Base-by-base conservation (phyloP, 1,139 yeast species). In the Candida sojae region DNA sequence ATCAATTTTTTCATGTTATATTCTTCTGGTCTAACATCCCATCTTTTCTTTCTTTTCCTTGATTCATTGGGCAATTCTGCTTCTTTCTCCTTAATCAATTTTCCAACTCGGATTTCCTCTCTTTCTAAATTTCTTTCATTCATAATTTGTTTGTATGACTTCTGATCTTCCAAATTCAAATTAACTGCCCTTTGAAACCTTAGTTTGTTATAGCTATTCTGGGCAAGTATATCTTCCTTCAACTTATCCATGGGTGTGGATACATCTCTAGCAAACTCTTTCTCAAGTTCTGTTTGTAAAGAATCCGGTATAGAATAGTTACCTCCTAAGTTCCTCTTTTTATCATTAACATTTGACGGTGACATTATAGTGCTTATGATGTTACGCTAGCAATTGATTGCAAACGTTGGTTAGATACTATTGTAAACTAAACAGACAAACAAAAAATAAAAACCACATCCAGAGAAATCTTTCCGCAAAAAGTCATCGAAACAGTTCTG, bases 21-120 rank as follows among this genome's bases (percentile, higher is more conserved):
- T 45, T 66, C 69, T 50, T 70, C 71, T 2, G 75, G 73, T 0
- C 70, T 63, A 0, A 70, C 71, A 44, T 67, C 74, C 73, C 74
- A 66, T 48, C 73, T 53, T 52, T 68, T 57, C 58, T 66, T 64
- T 51, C 73, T 54, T 57, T 53, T 28, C 49, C 57, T 48, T 47
- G 47, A 38, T 48, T 48, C 29, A 54, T 61, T 56, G 34, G 35
- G 26, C 23, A 12, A 17, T 2, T 4, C 12, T 13, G n/a, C 25
- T 5, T 49, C 48, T 13, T 51, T 57, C 34, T 54, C 55, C 45
- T 60, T 57, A 5, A 61, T 50, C 37, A 57, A 13, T 36, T 53
- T 51, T 41, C 54, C 52, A 1, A 63, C 63, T 33, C 68, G 40
- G n/a, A 44, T 53, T 47, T 70, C 73, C 42, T 67, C 71, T 34